phyloP scores from a whole-genome alignment of 176 grass and related monocot genomes.

The Bonia amplexicaulis region DNA sequence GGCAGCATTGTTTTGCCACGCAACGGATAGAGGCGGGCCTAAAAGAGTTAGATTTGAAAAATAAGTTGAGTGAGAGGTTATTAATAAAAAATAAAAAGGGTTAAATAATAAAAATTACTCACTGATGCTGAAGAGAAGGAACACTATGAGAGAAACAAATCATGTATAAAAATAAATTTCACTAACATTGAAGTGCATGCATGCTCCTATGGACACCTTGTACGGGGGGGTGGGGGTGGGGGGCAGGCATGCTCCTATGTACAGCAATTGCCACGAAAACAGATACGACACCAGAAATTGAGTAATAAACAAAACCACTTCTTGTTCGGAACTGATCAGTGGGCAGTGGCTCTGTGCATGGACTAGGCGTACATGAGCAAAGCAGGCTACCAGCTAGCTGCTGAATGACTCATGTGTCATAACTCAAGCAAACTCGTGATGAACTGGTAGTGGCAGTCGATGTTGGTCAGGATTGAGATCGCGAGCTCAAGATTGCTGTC shows the following conservation, averaged over 20 bases:
- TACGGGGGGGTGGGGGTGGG: background rate
- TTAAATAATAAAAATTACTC: no score
- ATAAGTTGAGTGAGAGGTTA: no score
- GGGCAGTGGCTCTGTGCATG: background rate
- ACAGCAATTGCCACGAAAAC: background rate
- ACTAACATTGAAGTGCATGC: background rate
- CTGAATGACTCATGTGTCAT: background rate
- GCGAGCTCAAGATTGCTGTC: conserved; percentile 16
- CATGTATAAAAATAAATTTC: background rate
- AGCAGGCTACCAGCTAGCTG: background rate
- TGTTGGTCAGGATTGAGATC: conserved; percentile 22
- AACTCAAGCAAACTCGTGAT: background rate
- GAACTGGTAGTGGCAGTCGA: background rate
- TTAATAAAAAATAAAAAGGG: no score
- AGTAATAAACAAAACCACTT: background rate
- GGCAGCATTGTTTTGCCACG: no score
- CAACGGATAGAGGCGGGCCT: no score
- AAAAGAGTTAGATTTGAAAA: no score
- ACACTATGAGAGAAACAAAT: background rate
- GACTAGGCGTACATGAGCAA: background rate
- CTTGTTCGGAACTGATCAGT: background rate
- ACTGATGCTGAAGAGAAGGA: background rate
- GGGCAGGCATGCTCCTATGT: background rate
- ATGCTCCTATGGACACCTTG: background rate
- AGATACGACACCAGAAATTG: background rate